A percentile compares a stretch with the other conserved stretches of the same genome.
phyloP scores from a whole-genome alignment of 176 grass and related monocot species.

The Zoysia japonica region DNA sequence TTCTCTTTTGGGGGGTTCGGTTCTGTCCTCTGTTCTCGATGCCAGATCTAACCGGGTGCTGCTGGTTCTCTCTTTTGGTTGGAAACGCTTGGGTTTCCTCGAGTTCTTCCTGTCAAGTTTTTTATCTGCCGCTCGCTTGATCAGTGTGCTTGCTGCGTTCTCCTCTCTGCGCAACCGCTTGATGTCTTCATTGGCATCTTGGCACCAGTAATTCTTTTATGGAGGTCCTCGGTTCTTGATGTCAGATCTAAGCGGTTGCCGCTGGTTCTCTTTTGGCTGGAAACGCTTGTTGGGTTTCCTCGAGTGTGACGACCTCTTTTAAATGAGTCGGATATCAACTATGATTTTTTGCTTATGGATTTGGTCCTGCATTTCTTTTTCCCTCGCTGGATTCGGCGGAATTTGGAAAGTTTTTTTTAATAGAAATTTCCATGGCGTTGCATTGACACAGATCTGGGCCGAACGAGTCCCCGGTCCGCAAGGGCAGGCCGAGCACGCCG shows the following conservation, averaged over 20 bases:
- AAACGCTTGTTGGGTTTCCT: too few relatives aligned
- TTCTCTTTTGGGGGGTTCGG: not conserved
- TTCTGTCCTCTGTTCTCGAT: not conserved
- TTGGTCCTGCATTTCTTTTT: not conserved
- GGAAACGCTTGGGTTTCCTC: not conserved
- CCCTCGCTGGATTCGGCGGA: not conserved
- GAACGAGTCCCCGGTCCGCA: slow-evolving; percentile 71
- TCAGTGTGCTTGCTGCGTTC: not conserved
- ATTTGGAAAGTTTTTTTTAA: not conserved
- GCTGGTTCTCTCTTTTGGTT: not conserved
- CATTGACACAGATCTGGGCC: slow-evolving; percentile 77
- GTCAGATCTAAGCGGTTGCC: too few relatives aligned
- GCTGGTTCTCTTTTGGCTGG: too few relatives aligned
- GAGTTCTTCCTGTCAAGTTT: not conserved
- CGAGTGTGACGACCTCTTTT: not conserved
- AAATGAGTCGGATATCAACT: not conserved
- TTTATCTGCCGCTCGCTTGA: not conserved
- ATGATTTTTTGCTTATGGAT: not conserved
- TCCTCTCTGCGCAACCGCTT: not conserved
- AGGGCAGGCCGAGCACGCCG: slow-evolving; percentile 62
- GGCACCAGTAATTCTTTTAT: not conserved
- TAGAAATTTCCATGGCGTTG: not conserved
- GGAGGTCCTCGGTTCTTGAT: too few relatives aligned
- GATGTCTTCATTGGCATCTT: not conserved
- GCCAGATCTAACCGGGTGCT: slow-evolving; percentile 13